These are phyloP conservation scores for Friedmanniomyces endolithicus DNA, from an alignment of 495 filamentous ascomycete genomes.

Conservation along the genomic window DNA sequence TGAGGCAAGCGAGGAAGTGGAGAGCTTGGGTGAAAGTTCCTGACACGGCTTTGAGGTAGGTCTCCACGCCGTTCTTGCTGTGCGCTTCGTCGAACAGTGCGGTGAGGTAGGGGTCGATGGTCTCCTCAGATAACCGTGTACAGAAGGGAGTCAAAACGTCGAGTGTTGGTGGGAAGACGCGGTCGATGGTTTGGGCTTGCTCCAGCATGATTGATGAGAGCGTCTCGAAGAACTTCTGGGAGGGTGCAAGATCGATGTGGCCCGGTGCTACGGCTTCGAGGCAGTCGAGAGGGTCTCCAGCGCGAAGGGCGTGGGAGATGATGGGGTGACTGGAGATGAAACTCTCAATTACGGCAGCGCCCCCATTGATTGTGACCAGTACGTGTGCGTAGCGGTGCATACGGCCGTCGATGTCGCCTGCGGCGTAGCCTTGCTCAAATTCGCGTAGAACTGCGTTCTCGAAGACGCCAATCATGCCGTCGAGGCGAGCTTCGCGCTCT, in stretches of 20 bases:
- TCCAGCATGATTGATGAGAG: constrained; percentile 67
- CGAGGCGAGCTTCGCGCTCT: constrained; percentile 55
- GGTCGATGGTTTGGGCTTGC: constrained; percentile 68
- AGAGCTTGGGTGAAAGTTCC: constrained; percentile 75
- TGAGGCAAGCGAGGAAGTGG: constrained; percentile 57
- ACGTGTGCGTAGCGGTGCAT: constrained; percentile 87
- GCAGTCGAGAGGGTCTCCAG: constrained; percentile 73
- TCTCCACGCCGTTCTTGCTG: constrained; percentile 49
- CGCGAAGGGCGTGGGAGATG: constrained; percentile 54
- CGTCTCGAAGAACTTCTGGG: constrained; percentile 65
- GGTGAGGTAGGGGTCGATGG: constrained; percentile 76
- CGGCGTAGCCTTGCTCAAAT: constrained; percentile 79
- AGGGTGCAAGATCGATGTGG: constrained; percentile 59
- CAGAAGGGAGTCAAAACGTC: constrained; percentile 66
- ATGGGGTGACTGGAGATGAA: constrained; percentile 83
- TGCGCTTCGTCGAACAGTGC: constrained; percentile 84
- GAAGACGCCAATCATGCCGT: constrained; percentile 67
- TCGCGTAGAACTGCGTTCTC: constrained; percentile 81
- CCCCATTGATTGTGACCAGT: constrained; percentile 69
- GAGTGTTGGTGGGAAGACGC: constrained; percentile 67
- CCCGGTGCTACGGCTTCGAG: constrained; percentile 46
- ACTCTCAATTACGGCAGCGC: constrained; percentile 59
- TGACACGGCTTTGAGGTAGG: constrained; percentile 77
- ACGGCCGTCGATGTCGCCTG: constrained; percentile 74
- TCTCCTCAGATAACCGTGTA: constrained; percentile 69